phyloP scores from a whole-genome alignment of 108 stramenopile genomes.

The Nitzschia sp. region DNA sequence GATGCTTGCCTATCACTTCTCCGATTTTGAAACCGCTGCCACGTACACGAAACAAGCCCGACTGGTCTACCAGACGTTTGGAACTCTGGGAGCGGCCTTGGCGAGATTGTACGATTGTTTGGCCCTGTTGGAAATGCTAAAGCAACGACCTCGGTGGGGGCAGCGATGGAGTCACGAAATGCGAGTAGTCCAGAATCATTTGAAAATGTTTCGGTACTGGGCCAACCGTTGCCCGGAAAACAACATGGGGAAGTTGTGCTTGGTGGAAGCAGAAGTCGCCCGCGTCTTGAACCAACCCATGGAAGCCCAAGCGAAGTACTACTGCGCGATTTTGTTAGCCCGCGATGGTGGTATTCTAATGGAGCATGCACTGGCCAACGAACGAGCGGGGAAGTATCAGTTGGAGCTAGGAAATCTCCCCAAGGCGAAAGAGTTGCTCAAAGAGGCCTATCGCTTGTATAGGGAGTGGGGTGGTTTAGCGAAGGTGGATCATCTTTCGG shows the following conservation, averaged over 20 bases:
- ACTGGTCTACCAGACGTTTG: too few relatives aligned
- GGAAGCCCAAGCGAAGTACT: slow-evolving; percentile 21
- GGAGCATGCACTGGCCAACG: slow-evolving; percentile 48
- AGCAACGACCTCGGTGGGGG: too few relatives aligned
- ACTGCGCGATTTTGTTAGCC: slow-evolving; percentile 28
- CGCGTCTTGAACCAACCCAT: neutral
- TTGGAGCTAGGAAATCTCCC: slow-evolving; percentile 2
- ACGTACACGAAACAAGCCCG: too few relatives aligned
- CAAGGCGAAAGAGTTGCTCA: slow-evolving; percentile 19
- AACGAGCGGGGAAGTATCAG: slow-evolving; percentile 28
- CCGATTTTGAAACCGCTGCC: neutral
- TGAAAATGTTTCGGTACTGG: slow-evolving; percentile 4
- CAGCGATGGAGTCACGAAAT: too few relatives aligned
- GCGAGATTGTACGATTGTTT: too few relatives aligned
- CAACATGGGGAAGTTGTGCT: neutral
- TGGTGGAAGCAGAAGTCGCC: slow-evolving; percentile 7
- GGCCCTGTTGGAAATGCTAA: too few relatives aligned
- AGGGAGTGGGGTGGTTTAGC: slow-evolving; percentile 42
- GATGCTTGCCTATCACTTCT: too few relatives aligned
- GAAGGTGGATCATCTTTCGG: slow-evolving; percentile 28
- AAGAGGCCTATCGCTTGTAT: slow-evolving; percentile 40
- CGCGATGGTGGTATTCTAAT: slow-evolving; percentile 34
- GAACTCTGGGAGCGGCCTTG: too few relatives aligned
- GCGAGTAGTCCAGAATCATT: neutral
- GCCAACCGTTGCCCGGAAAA: slow-evolving; percentile 3